Conservation (phyloP, 2,329 filamentous ascomycete genomes). For the Pseudogymnoascus sp. region DNA sequence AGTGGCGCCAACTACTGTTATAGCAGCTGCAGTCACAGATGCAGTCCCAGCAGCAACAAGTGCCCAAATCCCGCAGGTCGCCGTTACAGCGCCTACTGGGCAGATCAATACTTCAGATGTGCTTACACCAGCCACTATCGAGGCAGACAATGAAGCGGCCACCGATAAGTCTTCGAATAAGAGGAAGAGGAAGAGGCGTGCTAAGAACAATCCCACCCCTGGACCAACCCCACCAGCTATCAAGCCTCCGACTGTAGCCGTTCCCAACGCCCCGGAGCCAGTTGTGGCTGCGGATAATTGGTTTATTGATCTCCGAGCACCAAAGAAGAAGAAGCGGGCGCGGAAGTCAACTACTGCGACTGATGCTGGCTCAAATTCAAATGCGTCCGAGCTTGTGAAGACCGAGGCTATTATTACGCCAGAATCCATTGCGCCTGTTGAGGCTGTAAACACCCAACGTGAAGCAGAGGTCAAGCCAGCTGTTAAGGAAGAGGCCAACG, state of each 20-base stretch:
- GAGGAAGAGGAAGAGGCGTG: conserved; percentile 3
- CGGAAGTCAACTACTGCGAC: not conserved
- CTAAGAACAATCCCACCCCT: not conserved
- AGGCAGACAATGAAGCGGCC: not conserved
- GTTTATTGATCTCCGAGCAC: not conserved
- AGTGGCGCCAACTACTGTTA: not conserved
- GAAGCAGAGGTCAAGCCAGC: not conserved
- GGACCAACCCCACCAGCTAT: not conserved
- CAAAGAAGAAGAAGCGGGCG: conserved; percentile 8
- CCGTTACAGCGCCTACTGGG: not conserved
- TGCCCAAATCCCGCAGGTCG: not conserved
- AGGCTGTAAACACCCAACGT: not conserved
- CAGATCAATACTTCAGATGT: not conserved
- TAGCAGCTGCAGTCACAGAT: not conserved
- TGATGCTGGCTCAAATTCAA: not conserved
- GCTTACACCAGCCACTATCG: not conserved
- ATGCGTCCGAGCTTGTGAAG: not conserved
- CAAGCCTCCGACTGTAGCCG: not conserved
- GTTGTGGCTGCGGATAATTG: not conserved
- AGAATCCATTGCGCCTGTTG: not conserved
- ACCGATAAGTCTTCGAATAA: not conserved
- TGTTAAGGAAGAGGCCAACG: not conserved
- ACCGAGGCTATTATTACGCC: not conserved
- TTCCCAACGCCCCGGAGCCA: not conserved
- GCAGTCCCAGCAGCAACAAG: not conserved